Evolutionary conservation across 768 basidiomycete genomes (phyloP).

Genomic region (Mrakia blollopis): DNA sequence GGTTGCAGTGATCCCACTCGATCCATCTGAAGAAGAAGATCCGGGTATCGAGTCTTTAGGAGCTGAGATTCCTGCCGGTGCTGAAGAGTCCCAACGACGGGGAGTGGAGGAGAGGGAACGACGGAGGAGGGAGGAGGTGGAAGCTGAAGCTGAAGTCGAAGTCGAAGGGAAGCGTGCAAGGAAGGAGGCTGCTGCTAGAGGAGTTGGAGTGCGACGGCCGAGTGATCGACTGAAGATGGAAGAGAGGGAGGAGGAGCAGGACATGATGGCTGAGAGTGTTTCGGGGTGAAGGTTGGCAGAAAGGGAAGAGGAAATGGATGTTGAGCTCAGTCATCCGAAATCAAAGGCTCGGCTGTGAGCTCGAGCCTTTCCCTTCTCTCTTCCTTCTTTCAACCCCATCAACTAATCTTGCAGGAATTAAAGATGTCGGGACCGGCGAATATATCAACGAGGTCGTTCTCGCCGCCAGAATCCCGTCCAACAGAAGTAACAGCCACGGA

Average conservation of each 20-base stretch:
- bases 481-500: neutral
- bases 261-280: neutral
- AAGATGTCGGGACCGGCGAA: neutral
- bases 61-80: neutral
- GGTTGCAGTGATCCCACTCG: slow-evolving; percentile 4
- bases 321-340: slow-evolving; percentile 2
- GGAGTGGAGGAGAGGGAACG: slow-evolving; percentile 18
- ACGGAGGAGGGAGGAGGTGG: neutral
- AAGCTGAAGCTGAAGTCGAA: neutral
- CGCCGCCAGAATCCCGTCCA: neutral
- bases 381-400: neutral
- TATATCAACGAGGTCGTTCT: neutral
- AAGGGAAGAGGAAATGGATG: neutral
- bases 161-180: neutral
- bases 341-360: neutral
- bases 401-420: neutral
- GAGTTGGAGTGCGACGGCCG: neutral
- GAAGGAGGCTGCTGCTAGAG: neutral
- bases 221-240: neutral
- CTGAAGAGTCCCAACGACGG: slow-evolving; percentile 12
- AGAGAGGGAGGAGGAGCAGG: neutral
- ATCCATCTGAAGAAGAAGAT: neutral
- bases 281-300: neutral
- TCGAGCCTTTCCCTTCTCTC: neutral
- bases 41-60: neutral